Base-by-base conservation (phyloP, 164 flowering plant genomes). In the Houttuynia cordata region DNA sequence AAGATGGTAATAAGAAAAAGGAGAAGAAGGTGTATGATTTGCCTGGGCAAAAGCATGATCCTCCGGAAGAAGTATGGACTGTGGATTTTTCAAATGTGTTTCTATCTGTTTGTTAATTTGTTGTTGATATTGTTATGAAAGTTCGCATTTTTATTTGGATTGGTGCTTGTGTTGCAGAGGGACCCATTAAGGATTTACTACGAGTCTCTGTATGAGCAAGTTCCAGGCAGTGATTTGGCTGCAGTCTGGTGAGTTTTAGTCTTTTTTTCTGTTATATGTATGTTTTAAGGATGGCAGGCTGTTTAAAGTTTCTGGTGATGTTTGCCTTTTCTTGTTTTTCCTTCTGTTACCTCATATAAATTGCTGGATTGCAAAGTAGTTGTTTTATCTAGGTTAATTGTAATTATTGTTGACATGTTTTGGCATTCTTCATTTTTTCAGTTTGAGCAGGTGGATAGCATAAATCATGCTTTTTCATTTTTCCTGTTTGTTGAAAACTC, bases 41-140 rank as follows among this genome's bases (percentile, higher is more conserved):
- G 68, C 99, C 97, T 21, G 97, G 99, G 62, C 99, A 93, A 81
- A 93, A 83, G 78, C 83, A 89, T 50, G 94, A 88, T 62, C 87
- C 88, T 50, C 99, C 97, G 24, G 89, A 80, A 60, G 86, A 82
- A 74, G 98, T 89, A 78, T 24, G 71, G n/a, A 30, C 20, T 30
- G 37, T 13, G 19, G 24, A 23, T 21, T 23, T 58, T 39, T 7
- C 12, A 42, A n/a, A n/a, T 17, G 10, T 61, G 24, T 52, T 51
- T 61, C 7, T 64, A n/a, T 8, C 20, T 0, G 45, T n/a, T n/a
- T 30, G 19, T 17, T 8, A 34, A 15, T 24, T 15, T 1, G 10
- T 19, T 15, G 24, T 18, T 1, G 9, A n/a, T n/a, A n/a, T 17
- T 21, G n/a, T 19, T 17, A 57, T 25, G 12, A 1, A 4, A 24